Evolutionary conservation across 129 eudicot genomes (phyloP), one percentile per base, ranked within the genome.

Genomic region (Logfia minima): DNA sequence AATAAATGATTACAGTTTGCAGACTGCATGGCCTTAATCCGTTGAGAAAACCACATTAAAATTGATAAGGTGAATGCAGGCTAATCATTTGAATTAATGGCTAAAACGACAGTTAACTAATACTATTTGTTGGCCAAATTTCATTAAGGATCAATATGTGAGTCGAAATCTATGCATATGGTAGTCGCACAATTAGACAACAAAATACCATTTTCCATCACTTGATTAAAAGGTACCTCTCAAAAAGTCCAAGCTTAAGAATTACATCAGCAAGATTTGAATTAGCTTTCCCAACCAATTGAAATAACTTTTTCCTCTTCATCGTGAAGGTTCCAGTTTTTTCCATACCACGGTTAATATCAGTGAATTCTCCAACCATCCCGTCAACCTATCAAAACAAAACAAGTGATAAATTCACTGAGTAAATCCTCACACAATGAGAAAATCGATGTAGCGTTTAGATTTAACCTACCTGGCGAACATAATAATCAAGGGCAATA

Each of bases 401-500:
- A 34, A 39, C 0, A 22, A 56, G 28, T 77, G 16, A 58, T 45
- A 52, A 26, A 66, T 16, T 22, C 8, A 61, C 51, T 14, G 26
- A 4, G 4, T 70, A 28, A 60, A 31, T 68, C 67, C 45, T 63
- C 41, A n/a, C 6, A 59, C 51, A 60, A 26, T 26, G 48, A 78
- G 63, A 39, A 70, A 71, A 22, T 61, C 11, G 11, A 70, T 21
- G 52, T 66, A 43, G 64, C 70, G 8, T 34, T 22, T 17, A 72
- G 21, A 76, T 21, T 59, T 75, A 43, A 63, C 83, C 22, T 52
- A 87, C 98, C 96, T 92, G 98, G 75, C 98, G 91, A 22, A 92
- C 98, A 83, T 92, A 90, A 77, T 90, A 93, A 83, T 93, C 96
- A 72, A 93, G 98, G 14, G 98, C 98, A 80, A 93, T 93, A 85